Base-by-base conservation (phyloP, 805 yeast species). In the Metschnikowia rubicola region DNA sequence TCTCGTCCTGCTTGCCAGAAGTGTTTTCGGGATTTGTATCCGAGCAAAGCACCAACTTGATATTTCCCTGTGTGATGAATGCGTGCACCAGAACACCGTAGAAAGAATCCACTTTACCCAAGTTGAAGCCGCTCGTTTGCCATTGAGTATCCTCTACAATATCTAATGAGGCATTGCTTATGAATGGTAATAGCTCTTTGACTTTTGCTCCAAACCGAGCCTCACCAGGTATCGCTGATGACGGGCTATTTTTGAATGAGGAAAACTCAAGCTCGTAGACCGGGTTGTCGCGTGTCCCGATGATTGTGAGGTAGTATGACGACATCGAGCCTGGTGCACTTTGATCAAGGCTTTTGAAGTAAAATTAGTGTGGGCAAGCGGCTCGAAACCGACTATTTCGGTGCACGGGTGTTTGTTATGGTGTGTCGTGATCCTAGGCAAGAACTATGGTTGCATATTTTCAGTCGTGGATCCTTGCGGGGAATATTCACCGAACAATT, bases 121-220 rank as follows among this genome's bases (percentile, higher is more conserved):
- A 68, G 59, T 86, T 84, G 52, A 86, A 73, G 37, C 77, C 73
- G 52, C 74, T 80, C 9, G 79, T 73, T 40, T 80, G 78, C 92
- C 96, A 90, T 61, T 90, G 97, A 2, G 81, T 67, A 57, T 91
- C 96, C 53, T 94, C 97, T 0, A 94, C 82, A n/a, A 94, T 75
- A 64, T 94, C 99, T 33, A 94, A 67, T 2, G 98, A 81, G 1
- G 97, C 80, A 61, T 94, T 96, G 32, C 91, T 78, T 29, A 94
- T 83, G 59, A 90, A 92, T 19, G 97, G 97, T 55, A 86, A 83
- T 33, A 92, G 68, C 59, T 92, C 96, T 56, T 78, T 77, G 63
- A 88, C 78, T 41, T 83, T 87, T 8, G 79, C 71, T 1, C 91
- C 76, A 55, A 90, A 85, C 60, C 73, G 73, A 8, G 84, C 71